Evolutionary conservation across 352 stramenopile species (phyloP).

Genomic region (Phytophthora quininea): DNA sequence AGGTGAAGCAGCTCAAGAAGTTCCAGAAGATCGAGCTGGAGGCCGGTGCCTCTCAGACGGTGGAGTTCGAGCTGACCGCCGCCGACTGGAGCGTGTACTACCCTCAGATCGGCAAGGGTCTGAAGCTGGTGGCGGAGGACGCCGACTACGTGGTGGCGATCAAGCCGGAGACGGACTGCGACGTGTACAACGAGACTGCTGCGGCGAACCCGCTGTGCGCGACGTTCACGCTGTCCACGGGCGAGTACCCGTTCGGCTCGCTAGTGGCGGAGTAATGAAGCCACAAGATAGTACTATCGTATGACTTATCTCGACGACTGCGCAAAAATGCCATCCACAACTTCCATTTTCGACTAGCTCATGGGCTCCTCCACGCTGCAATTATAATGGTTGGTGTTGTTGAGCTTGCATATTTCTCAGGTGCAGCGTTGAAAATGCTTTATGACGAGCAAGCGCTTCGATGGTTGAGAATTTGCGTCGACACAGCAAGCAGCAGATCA

Average conservation of each 20-base stretch:
- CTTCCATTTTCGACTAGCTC: too few species aligned
- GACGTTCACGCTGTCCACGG: constrained; percentile 9
- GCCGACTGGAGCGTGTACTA: constrained; percentile 42
- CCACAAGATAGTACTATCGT: too few species aligned
- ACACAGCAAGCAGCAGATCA: constrained; percentile 71
- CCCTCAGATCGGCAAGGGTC: constrained; percentile 46
- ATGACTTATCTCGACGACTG: too few species aligned
- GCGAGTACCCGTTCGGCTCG: constrained; percentile 9
- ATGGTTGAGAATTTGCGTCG: constrained; percentile 66
- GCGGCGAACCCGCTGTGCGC: constrained; percentile 5
- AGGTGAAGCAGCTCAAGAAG: constrained; percentile 39
- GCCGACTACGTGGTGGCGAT: constrained; percentile 41
- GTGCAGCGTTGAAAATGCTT: constrained; percentile 63
- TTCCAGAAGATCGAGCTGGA: constrained; percentile 37
- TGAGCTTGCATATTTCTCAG: constrained; percentile 36
- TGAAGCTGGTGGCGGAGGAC: constrained; percentile 35
- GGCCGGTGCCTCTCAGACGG: constrained; percentile 3
- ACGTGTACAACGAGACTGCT: constrained; percentile 21
- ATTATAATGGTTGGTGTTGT: not conserved
- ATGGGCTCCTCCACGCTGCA: too few species aligned
- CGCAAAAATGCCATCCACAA: too few species aligned
- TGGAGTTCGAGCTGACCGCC: constrained; percentile 25
- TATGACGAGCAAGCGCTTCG: constrained; percentile 53
- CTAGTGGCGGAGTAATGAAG: not conserved
- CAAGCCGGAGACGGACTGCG: constrained; percentile 39